Conservation (phyloP, 2,329 filamentous ascomycete genomes). For the Cercospora sp. region DNA sequence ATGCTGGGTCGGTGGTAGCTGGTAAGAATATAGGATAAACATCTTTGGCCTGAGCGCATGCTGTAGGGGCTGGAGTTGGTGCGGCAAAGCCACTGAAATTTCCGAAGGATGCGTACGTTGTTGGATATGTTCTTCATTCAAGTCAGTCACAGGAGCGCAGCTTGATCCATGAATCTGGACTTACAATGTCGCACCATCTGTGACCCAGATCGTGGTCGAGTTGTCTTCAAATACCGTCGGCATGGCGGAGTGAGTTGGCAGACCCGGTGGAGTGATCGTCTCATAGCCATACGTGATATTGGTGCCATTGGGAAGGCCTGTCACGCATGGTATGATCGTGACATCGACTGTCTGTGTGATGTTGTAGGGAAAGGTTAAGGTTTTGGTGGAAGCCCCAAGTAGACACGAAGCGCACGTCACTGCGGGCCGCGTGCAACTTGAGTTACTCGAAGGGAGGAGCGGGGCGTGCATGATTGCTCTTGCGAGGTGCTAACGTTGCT, state of each 20-base stretch:
- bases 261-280: background rate
- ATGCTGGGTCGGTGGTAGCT: background rate
- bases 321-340: background rate
- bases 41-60: background rate
- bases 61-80: background rate
- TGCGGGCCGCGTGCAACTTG: background rate
- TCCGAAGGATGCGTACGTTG: background rate
- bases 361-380: background rate
- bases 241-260: background rate
- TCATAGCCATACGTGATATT: background rate
- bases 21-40: background rate
- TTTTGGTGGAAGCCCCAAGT: background rate
- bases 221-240: background rate
- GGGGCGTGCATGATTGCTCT: background rate
- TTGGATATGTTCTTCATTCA: background rate
- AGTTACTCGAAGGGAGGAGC: background rate
- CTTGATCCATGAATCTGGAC: background rate
- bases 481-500: background rate
- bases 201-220: background rate
- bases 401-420: background rate
- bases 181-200: background rate
- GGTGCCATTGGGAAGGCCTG: background rate
- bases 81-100: background rate
- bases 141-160: background rate
- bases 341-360: conserved; percentile 1